These are phyloP conservation scores for Bacidia rubella DNA, from an alignment of 495 filamentous ascomycete species.

Conservation along the genomic window DNA sequence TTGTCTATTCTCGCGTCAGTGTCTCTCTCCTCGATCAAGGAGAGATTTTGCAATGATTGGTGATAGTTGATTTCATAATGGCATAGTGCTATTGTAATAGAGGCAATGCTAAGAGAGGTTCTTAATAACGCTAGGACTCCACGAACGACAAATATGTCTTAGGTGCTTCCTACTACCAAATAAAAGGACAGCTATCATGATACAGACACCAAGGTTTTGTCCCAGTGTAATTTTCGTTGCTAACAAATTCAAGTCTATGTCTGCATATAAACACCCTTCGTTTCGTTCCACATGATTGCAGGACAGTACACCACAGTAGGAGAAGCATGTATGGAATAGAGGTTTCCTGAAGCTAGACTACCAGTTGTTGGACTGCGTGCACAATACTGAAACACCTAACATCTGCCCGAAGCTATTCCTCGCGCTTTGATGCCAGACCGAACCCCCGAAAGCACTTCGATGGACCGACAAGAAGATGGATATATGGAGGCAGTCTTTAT, in stretches of 20 bases:
- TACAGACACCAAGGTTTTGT: no score
- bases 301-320: neutral
- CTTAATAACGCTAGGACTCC: no score
- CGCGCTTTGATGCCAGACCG: neutral
- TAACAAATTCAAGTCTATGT: neutral
- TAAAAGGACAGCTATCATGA: no score
- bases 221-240: no score
- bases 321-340: slow-evolving; percentile 5
- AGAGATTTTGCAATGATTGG: no score
- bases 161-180: no score
- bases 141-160: no score
- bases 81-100: no score
- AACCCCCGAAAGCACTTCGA: slow-evolving; percentile 13
- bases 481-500: slow-evolving; percentile 13
- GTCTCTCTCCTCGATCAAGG: no score
- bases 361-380: neutral
- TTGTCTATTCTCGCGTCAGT: no score
- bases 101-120: no score
- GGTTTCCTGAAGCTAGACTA: slow-evolving; percentile 16
- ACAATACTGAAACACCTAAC: neutral
- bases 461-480: slow-evolving; percentile 8
- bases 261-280: neutral
- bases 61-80: no score
- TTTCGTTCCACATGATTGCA: neutral
- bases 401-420: slow-evolving; percentile 2